Base-by-base conservation (phyloP, 768 basidiomycete species). In the Trametes punicea region DNA sequence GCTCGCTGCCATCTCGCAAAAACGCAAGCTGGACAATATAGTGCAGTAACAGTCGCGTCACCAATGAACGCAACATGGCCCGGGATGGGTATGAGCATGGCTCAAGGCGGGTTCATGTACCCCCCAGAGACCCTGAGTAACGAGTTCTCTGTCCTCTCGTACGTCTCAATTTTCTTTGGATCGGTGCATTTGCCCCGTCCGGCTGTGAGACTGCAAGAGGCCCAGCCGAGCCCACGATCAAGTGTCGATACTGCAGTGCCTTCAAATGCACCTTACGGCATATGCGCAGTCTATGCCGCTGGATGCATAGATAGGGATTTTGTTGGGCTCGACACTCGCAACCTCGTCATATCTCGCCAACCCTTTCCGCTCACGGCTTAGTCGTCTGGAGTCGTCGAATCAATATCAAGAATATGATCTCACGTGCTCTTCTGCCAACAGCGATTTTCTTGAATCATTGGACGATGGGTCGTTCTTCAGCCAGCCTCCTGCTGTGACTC, bases 401-500 rank as follows among this genome's bases (percentile, higher is more conserved):
- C n/a, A 31, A 8, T 31, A 13, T 31, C 31, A 31, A 8, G 8
- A 31, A 8, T 31, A 15, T 36, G 30, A 26, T 46, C 25, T 21
- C 41, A 18, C 34, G 16, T 31, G 36, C 31, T 41, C 26, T n/a
- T 18, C 40, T 16, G 42, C 25, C 31, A n/a, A 42, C 56, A 93
- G 91, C 30, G 92, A 95, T 65, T 94, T 93, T 70, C 78, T 95
- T 23, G 90, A 93, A 67, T 90, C 90, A 0, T 78, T 95, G 8
- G 90, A 93, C 69, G 90, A 94, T 50, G 83, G 85, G 2, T 79
- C 87, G 1, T 93, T 91, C 72, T 89, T 92, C 69, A 80, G 81
- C 13, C 78, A 84, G 7, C 81, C 82, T 4, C 68, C 73, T 45
- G 76, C 76, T 1, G 76, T 82, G 26, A 65, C 76, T 4, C 78